phyloP scores from a whole-genome alignment of 106 monocot genomes.

The Triglochin maritima region DNA sequence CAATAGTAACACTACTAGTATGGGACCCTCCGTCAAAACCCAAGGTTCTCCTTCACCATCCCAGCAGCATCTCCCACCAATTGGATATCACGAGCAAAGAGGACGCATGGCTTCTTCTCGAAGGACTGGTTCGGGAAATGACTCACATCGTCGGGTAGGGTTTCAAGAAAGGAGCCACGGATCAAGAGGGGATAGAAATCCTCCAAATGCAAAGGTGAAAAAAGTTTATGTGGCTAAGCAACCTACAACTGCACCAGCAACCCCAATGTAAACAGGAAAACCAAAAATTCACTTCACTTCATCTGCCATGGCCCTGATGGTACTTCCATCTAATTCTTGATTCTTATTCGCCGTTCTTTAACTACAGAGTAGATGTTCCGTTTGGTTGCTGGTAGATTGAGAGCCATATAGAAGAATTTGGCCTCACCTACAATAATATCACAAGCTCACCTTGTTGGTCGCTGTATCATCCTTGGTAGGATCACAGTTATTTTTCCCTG shows the following conservation, averaged over 20 bases:
- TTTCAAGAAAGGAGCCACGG: slow-evolving; percentile 46
- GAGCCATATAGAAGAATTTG: too few species aligned
- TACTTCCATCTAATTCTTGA: neutral
- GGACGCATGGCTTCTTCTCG: slow-evolving; percentile 16
- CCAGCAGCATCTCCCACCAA: slow-evolving; percentile 29
- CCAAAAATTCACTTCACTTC: neutral
- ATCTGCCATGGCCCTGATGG: neutral
- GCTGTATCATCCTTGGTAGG: too few species aligned
- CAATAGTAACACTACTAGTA: slow-evolving; percentile 3
- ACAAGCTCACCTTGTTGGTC: too few species aligned
- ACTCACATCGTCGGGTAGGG: slow-evolving; percentile 56
- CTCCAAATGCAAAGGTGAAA: slow-evolving; percentile 50
- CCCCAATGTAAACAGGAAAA: neutral
- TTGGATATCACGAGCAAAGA: slow-evolving; percentile 27
- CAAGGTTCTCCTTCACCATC: slow-evolving; percentile 11
- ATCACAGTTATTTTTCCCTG: too few species aligned
- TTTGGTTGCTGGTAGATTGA: too few species aligned
- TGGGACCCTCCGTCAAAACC: slow-evolving; percentile 7
- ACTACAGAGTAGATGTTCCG: too few species aligned
- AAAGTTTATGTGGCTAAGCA: slow-evolving; percentile 88
- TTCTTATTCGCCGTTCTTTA: too few species aligned
- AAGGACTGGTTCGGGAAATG: slow-evolving; percentile 34
- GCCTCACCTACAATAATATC: too few species aligned
- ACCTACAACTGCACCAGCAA: slow-evolving; percentile 16
- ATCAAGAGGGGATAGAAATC: slow-evolving; percentile 35